Evolutionary conservation across 176 grass and related monocot species (phyloP).

Genomic region (Typha latifolia): DNA sequence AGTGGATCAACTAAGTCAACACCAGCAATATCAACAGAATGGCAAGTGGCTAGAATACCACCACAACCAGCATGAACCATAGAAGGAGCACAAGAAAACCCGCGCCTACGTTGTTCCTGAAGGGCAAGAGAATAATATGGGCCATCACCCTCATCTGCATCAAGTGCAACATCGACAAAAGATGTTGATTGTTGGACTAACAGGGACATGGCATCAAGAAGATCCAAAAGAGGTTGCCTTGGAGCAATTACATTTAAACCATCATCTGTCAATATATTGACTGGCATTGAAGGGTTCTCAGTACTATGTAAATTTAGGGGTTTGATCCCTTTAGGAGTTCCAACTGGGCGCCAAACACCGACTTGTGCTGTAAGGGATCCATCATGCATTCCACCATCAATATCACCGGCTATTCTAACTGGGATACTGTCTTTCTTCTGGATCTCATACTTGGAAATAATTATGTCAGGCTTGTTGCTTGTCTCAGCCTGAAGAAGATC

Average conservation of each 20-base stretch:
- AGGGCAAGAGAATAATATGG: constrained; percentile 75
- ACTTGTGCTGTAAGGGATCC: constrained; percentile 48
- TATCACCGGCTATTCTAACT: constrained; percentile 65
- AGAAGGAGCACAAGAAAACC: constrained; percentile 80
- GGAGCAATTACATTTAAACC: constrained; percentile 29
- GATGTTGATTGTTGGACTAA: constrained; percentile 90
- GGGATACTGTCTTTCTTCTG: constrained; percentile 80
- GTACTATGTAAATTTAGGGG: constrained; percentile 21
- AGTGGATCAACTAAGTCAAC: constrained; percentile 92
- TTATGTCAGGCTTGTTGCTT: constrained; percentile 32
- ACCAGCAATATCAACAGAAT: constrained; percentile 90
- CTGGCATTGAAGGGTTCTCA: constrained; percentile 29
- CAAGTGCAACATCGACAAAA: constrained; percentile 86
- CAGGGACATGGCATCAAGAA: constrained; percentile 74
- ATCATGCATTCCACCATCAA: constrained; percentile 71
- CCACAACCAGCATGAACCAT: constrained; percentile 96
- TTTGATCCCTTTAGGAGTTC: constrained; percentile 57
- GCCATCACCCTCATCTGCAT: constrained; percentile 77
- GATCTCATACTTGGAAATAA: constrained; percentile 40
- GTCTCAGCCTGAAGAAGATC: constrained; percentile 34
- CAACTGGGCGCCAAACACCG: constrained; percentile 74
- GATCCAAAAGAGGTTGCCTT: constrained; percentile 73
- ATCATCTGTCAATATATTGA: constrained; percentile 40
- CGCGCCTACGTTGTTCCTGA: constrained; percentile 76
- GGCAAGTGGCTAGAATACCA: constrained; percentile 70